Conservation (phyloP, 164 flowering plant species). For the Aristolochia contorta region DNA sequence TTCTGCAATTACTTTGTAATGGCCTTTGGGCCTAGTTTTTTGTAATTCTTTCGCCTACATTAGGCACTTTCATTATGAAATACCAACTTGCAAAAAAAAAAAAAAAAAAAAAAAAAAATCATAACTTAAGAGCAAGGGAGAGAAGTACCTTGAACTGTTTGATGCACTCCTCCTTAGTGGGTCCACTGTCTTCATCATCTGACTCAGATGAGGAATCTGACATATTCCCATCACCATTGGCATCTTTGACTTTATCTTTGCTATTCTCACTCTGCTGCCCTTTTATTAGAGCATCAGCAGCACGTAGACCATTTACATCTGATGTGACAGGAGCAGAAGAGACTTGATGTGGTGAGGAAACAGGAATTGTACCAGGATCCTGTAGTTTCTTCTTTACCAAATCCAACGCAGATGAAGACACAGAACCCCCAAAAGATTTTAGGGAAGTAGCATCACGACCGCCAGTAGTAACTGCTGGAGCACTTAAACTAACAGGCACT, state of each 20-base stretch:
- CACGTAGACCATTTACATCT: constrained; percentile 56
- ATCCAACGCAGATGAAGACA: constrained; percentile 85
- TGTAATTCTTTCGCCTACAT: no score
- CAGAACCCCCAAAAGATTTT: constrained; percentile 36
- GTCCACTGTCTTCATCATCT: constrained; percentile 80
- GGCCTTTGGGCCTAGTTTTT: no score
- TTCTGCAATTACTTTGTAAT: no score
- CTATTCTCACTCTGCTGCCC: constrained; percentile 49
- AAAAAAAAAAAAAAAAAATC: no score
- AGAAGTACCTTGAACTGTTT: constrained; percentile 75
- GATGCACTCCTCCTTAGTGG: constrained; percentile 75
- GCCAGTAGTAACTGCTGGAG: constrained; percentile 76
- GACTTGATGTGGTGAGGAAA: constrained; percentile 40
- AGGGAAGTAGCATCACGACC: constrained; percentile 78
- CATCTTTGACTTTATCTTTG: constrained; percentile 66
- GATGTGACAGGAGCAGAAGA: constrained; percentile 23
- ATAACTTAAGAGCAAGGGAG: not conserved
- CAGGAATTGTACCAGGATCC: constrained; percentile 63
- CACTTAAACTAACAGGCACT: constrained; percentile 39
- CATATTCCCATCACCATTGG: constrained; percentile 53
- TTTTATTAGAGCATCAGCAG: constrained; percentile 41
- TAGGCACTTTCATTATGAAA: no score
- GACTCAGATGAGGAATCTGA: constrained; percentile 94
- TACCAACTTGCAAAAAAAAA: no score
- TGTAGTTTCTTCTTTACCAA: constrained; percentile 88